These are phyloP conservation scores for Lyophyllum decastes DNA, from an alignment of 768 basidiomycete genomes.

Conservation along the genomic window DNA sequence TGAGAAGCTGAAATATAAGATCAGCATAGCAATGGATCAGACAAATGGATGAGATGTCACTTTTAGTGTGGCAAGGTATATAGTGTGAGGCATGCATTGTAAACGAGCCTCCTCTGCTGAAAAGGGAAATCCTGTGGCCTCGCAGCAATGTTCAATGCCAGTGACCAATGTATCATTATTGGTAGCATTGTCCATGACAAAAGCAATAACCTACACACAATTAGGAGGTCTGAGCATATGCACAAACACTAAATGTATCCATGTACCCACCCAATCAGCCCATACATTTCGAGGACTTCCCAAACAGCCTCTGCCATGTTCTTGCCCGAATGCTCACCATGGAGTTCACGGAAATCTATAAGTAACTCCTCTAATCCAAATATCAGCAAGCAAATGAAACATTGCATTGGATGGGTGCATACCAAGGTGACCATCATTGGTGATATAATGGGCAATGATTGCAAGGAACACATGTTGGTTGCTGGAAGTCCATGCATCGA, in stretches of 20 bases:
- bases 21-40: background rate
- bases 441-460: conserved; percentile 24
- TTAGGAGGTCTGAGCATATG: background rate
- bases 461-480: conserved; percentile 26
- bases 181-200: conserved; percentile 35
- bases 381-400: background rate
- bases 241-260: too few species aligned
- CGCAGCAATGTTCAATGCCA: conserved; percentile 17
- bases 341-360: conserved; percentile 36
- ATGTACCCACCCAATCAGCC: conserved; percentile 22
- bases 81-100: conserved; percentile 39
- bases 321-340: conserved; percentile 33
- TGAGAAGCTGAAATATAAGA: conserved; percentile 25
- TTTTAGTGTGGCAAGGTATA: conserved; percentile 36
- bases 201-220: conserved; percentile 26
- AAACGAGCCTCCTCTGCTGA: conserved; percentile 22
- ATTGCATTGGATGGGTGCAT: too few species aligned
- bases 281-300: conserved; percentile 27
- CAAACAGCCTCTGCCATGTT: conserved; percentile 36
- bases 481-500: conserved; percentile 29
- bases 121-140: conserved; percentile 22
- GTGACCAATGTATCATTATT: conserved; percentile 38
- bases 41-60: conserved; percentile 10
- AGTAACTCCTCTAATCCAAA: conserved; percentile 30
- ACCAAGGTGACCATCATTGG: conserved; percentile 22